phyloP scores from a whole-genome alignment of 345 rosid species.

The Hypericum perforatum region DNA sequence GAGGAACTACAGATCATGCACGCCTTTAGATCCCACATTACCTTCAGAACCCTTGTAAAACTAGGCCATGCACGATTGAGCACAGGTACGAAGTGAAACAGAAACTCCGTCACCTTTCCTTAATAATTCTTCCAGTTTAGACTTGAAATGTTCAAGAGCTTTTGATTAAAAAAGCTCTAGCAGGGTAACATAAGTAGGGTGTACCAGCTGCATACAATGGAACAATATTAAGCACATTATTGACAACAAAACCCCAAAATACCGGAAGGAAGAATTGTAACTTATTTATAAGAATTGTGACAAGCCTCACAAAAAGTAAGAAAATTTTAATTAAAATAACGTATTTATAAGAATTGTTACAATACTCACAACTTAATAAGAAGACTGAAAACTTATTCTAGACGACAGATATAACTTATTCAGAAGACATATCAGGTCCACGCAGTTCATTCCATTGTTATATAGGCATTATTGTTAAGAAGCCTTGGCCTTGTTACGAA shows the following conservation, averaged over 20 bases:
- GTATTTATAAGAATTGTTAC: too few relatives aligned
- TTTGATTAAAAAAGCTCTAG: constrained; percentile 49
- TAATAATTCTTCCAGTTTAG: constrained; percentile 37
- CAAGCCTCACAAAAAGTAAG: too few relatives aligned
- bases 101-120: constrained; percentile 54
- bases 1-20: too few relatives aligned
- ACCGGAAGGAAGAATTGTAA: neutral
- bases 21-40: neutral
- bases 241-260: neutral
- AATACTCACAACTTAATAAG: too few relatives aligned
- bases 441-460: too few relatives aligned
- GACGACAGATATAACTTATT: too few relatives aligned
- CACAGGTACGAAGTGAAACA: constrained; percentile 26
- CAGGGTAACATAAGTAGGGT: constrained; percentile 40
- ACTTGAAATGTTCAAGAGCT: constrained; percentile 44
- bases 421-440: too few relatives aligned
- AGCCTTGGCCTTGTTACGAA: too few relatives aligned
- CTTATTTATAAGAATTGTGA: too few relatives aligned
- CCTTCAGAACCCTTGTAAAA: constrained; percentile 4
- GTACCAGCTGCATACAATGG: constrained; percentile 35
- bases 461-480: too few relatives aligned
- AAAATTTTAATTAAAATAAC: too few relatives aligned
- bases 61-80: neutral
- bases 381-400: too few relatives aligned
- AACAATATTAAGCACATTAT: neutral